These are phyloP conservation scores for Metarhizium robertsii DNA, from an alignment of 2,329 filamentous ascomycete genomes.

Conservation along the genomic window DNA sequence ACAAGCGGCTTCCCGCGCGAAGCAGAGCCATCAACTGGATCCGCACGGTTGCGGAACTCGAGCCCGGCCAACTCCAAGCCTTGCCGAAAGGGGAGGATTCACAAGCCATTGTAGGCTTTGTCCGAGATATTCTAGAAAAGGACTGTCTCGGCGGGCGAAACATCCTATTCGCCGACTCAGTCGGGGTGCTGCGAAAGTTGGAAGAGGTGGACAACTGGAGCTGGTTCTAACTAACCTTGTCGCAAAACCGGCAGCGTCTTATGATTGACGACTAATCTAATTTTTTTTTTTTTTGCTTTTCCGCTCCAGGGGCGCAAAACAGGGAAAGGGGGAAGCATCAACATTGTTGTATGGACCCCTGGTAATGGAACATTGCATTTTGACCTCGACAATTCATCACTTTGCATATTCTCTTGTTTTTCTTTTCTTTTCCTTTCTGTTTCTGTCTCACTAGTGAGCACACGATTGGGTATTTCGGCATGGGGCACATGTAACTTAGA, in stretches of 20 bases:
- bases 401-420: no score
- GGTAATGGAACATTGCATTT: no score
- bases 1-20: slow-evolving; percentile 12
- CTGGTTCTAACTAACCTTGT: slow-evolving; percentile 15
- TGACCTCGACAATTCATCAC: no score
- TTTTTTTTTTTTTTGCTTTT: no score
- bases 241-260: not conserved
- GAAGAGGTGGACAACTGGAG: slow-evolving; percentile 33
- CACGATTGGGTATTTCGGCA: no score
- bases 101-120: slow-evolving; percentile 42
- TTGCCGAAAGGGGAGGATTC: slow-evolving; percentile 24
- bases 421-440: no score
- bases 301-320: no score
- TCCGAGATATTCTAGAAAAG: slow-evolving; percentile 34
- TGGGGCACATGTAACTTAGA: no score
- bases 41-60: slow-evolving; percentile 29
- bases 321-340: no score
- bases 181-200: slow-evolving; percentile 41
- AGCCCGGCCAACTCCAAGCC: slow-evolving; percentile 28
- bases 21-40: slow-evolving; percentile 27
- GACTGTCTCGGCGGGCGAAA: slow-evolving; percentile 40
- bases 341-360: no score
- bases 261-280: not conserved
- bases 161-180: slow-evolving; percentile 42
- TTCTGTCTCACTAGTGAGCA: no score